These are phyloP conservation scores for Penicillium sp. DNA, from an alignment of 2,329 filamentous ascomycete genomes.

Conservation along the genomic window DNA sequence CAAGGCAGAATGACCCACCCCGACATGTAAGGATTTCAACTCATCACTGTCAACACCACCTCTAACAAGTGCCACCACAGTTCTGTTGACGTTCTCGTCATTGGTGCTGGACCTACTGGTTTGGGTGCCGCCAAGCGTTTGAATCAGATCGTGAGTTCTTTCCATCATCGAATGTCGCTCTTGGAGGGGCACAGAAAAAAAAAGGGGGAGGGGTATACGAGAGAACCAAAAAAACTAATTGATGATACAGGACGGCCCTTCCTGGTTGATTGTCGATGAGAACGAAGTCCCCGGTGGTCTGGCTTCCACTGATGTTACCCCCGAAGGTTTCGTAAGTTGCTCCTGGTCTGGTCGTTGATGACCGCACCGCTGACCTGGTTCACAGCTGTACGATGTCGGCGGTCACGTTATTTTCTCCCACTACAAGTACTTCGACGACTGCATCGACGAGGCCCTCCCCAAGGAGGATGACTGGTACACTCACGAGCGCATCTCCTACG, in stretches of 20 bases:
- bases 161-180: conserved; percentile 1
- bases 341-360: neutral
- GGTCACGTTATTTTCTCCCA: conserved; percentile 99
- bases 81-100: conserved; percentile 93
- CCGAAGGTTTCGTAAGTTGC: conserved; percentile 88
- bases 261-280: conserved; percentile 93
- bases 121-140: conserved; percentile 97
- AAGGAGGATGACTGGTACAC: conserved; percentile 94
- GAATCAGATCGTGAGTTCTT: conserved; percentile 76
- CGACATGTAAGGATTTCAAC: conserved; percentile 39
- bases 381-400: conserved; percentile 93
- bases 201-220: conserved; percentile 21
- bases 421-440: conserved; percentile 99
- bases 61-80: conserved; percentile 46
- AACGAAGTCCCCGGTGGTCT: conserved; percentile 91
- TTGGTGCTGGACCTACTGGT: conserved; percentile 95
- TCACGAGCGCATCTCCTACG: conserved; percentile 98
- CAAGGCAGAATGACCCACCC: conserved; percentile 47
- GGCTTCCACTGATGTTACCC: conserved; percentile 89
- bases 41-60: neutral
- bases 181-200: conserved; percentile 10
- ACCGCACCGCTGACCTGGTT: conserved; percentile 3
- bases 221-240: conserved; percentile 21
- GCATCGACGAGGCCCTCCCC: conserved; percentile 92
- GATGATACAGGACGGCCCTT: conserved; percentile 69